Base-by-base conservation (phyloP, 2,329 filamentous ascomycete species). In the Alternaria sp. region DNA sequence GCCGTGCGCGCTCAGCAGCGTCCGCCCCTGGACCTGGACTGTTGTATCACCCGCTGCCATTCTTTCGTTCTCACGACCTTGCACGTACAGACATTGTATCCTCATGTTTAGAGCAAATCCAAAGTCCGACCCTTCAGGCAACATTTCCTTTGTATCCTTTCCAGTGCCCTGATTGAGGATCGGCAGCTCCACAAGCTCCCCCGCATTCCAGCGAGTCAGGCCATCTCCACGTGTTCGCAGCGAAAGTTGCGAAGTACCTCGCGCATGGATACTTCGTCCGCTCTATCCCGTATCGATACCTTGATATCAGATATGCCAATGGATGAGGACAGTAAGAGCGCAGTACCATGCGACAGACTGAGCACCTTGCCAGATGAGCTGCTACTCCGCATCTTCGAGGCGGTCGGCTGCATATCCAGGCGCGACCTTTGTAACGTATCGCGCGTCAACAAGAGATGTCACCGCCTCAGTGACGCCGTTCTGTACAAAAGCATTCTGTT, bases 401-500 rank as follows among this genome's bases (percentile, higher is more conserved):
- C 60, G 5, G 61, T 76, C 44, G 72, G 69, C 9, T 62, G 62
- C 32, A 55, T 65, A 12, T 71, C 72, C 8, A 73, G 71, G 59
- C 68, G 69, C 54, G 67, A 71, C 40, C 60, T 76, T 44, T 75
- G 70, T 65, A 70, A 66, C 56, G 70, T 74, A 40, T 74, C 70
- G 34, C 66, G 69, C 38, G 57, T 75, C 49, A 75, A 74, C 65
- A 71, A 70, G 54, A 70, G 63, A 56, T 75, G 68, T 61, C 73
- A 75, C 51, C 67, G 67, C 43, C 66, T 76, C 25, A 73, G 71
- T 64, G 74, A 76, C 44, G 72, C 72, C 4, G 65, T 74, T 2
- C 60, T 76, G 5, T 76, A 76, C 63, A 74, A 75, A 40, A 73
- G 71, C 49, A 72, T 76, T 16, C 57, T 74, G 6, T 76, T 76